Evolutionary conservation across 352 stramenopile species (phyloP).

Genomic region (Phytopythium oedochilum): DNA sequence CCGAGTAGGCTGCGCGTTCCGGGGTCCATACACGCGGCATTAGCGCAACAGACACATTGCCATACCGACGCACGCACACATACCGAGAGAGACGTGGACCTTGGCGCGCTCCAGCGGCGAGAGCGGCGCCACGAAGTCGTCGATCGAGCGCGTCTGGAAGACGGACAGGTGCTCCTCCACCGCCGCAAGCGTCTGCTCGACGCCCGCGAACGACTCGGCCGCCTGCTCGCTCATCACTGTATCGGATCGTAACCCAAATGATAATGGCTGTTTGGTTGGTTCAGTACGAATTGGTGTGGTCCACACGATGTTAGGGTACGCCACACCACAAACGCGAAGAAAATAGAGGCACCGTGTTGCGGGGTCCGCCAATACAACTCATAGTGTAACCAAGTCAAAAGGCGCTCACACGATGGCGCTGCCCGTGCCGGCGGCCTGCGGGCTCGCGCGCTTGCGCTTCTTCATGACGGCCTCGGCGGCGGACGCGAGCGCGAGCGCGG

Average conservation of each 20-base stretch:
- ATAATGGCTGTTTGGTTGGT: neutral
- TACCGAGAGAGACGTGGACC: constrained; percentile 79
- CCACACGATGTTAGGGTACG: neutral
- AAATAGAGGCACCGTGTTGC: no score
- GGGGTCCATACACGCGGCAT: neutral
- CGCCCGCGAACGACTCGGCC: constrained; percentile 53
- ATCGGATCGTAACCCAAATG: neutral
- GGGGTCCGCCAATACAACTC: neutral
- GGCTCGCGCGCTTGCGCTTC: constrained; percentile 20
- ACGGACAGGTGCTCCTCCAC: constrained; percentile 71
- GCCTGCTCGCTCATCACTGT: constrained; percentile 51
- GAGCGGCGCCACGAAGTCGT: constrained; percentile 54
- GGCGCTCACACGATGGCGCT: constrained; percentile 5
- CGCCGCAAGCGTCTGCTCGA: constrained; percentile 74
- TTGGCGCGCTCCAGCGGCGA: constrained; percentile 76
- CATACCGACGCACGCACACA: no score
- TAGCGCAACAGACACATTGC: no score
- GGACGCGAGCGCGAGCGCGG: constrained; percentile 24
- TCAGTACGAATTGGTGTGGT: neutral
- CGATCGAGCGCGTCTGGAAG: constrained; percentile 45
- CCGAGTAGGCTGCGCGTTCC: constrained; percentile 73
- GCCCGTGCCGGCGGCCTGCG: constrained; percentile 1
- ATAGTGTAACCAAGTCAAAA: constrained; percentile 4
- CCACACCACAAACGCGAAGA: no score
- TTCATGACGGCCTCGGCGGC: constrained; percentile 33